Percentiles rank a stretch among this genome's conserved stretches.
These are phyloP conservation scores for Hypoxylon lienhwacheense DNA, from an alignment of 495 filamentous ascomycete species.

Conservation along the genomic window DNA sequence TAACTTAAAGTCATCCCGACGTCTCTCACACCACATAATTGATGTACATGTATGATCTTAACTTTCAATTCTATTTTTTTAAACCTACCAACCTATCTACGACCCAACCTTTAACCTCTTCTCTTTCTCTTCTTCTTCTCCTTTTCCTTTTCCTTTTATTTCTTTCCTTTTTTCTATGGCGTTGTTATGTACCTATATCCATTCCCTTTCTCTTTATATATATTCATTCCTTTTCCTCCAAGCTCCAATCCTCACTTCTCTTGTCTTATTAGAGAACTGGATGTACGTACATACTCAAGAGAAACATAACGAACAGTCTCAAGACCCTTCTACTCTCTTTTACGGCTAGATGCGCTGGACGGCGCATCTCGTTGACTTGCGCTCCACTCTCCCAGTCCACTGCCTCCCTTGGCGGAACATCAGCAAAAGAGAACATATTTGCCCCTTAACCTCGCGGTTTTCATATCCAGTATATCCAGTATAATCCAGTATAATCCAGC, in stretches of 20 bases:
- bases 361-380: constrained; percentile 7
- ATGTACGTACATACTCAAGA: constrained; percentile 5
- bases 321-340: constrained; percentile 7
- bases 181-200: too few species aligned
- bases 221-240: not conserved
- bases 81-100: constrained; percentile 1
- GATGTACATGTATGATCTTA: not conserved
- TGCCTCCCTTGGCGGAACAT: constrained; percentile 7
- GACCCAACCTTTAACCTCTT: constrained; percentile 10
- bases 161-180: not conserved
- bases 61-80: not conserved
- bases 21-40: not conserved
- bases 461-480: constrained; percentile 33
- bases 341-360: constrained; percentile 9
- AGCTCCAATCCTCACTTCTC: not conserved
- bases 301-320: constrained; percentile 12
- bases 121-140: not conserved
- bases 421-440: constrained; percentile 8
- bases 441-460: constrained; percentile 17
- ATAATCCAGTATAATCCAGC: too few species aligned
- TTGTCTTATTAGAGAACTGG: constrained; percentile 1
- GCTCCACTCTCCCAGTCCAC: constrained; percentile 7
- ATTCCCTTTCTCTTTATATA: too few species aligned
- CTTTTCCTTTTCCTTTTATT: not conserved
- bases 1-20: too few species aligned